Evolutionary conservation across 1,139 yeast species (phyloP).

Genomic region (Saccharomyces hybrid): DNA sequence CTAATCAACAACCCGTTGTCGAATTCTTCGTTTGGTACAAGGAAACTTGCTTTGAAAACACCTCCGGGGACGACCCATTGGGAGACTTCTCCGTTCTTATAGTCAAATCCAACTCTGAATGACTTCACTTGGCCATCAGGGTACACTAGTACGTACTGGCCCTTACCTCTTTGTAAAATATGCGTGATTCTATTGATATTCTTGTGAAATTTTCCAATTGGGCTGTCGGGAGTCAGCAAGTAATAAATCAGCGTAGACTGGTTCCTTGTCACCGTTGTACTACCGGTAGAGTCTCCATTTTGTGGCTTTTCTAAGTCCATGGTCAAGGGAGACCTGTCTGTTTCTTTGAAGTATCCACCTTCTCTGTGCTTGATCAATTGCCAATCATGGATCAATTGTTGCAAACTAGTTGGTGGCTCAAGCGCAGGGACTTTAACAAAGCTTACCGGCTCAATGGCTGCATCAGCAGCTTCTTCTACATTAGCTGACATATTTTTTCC

Average conservation of each 20-base stretch:
- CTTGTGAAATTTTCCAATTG: constrained; percentile 40
- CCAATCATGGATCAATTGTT: constrained; percentile 28
- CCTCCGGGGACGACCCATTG: constrained; percentile 54
- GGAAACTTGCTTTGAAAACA: constrained; percentile 43
- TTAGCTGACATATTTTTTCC: neutral
- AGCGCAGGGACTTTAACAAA: constrained; percentile 16
- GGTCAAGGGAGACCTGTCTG: constrained; percentile 39
- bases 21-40: constrained; percentile 33
- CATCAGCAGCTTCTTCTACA: constrained; percentile 3
- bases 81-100: constrained; percentile 37
- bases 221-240: constrained; percentile 39
- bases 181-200: constrained; percentile 43
- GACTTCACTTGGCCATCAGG: constrained; percentile 40
- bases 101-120: constrained; percentile 42
- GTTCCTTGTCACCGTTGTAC: constrained; percentile 21
- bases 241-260: constrained; percentile 42
- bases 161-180: constrained; percentile 42
- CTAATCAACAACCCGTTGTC: constrained; percentile 40
- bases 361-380: constrained; percentile 37
- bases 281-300: constrained; percentile 3
- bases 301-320: constrained; percentile 34
- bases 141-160: constrained; percentile 41
- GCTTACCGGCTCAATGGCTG: constrained; percentile 11
- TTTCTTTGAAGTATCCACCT: constrained; percentile 45
- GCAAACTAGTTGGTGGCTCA: constrained; percentile 14